Base-by-base conservation (phyloP, 345 rosid genomes). In the Heritiera littoralis region DNA sequence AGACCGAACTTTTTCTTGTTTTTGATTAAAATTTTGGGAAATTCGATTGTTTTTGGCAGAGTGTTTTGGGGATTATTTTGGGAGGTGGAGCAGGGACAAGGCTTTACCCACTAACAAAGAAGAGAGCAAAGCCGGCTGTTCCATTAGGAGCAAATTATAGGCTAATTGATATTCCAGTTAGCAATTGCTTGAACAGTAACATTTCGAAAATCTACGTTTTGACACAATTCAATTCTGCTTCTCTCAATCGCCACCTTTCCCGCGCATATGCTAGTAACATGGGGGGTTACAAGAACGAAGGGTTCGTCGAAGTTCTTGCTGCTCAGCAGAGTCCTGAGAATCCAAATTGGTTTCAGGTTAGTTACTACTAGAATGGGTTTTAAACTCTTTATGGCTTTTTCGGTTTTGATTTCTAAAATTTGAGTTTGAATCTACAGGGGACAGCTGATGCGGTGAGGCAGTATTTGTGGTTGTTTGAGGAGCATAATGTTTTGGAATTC, bases 31-130 rank as follows among this genome's bases (percentile, higher is more conserved):
- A 14, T 9, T 8, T 10, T 11, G n/a, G 38, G 32, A 28, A 60
- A 5, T 55, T 54, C 17, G 23, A 20, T 32, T 61, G 12, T 64
- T 54, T 32, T 49, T 51, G 79, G 77, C 86, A 95, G 99, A 95
- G 98, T 86, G 99, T 95, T 64, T 85, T 95, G 58, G 99, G 98
- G 52, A 90, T 95, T 73, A 95, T 93, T 51, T 89, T 95, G 23
- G 99, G 99, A 88, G 99, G 99, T 60, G 99, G 98, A 6, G 98
- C 98, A 32, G 98, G 98, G 72, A 94, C 98, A 10, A 86, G 98
- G 30, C 86, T 95, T 20, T 92, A 95, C 80, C 99, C 99, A 6
- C 90, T 93, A 0, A 93, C 99, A 6, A 95, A 95, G 93, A 95
- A 95, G 89, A 92, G 99, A 86, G 98, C 98, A 8, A 95, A 95